Base-by-base conservation (phyloP, 306 rosid genomes). In the Crotalaria pallida region DNA sequence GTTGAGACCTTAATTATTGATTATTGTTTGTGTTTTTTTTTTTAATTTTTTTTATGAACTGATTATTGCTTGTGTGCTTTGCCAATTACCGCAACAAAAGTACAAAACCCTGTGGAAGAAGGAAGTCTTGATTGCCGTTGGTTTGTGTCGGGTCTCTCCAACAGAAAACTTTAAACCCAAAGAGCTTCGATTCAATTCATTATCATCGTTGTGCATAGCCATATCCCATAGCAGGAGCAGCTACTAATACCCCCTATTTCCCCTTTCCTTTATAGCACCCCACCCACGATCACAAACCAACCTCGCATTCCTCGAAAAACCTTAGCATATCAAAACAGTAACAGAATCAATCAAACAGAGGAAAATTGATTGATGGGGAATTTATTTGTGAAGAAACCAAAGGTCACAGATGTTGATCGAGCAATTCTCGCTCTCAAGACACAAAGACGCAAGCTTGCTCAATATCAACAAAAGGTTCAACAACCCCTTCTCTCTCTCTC, bases 351-450 rank as follows among this genome's bases (percentile, higher is more conserved):
- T 12, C 2, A 43, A n/a, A n/a, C n/a, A n/a, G n/a, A n/a, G n/a
- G n/a, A n/a, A 7, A 69, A 45, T 57, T 76, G 61, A 90, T 57
- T 76, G 65, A 94, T 94, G 98, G 98, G 98, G 45, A 94, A 94
- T 78, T 9, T 94, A 29, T 88, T 94, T 66, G 98, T 88, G 36
- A 94, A 94, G 89, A 94, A 87, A 75, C 98, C 98, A 8, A 90
- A 94, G 84, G 83, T 94, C 66, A 94, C 98, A 0, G 98, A 94
- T 0, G 97, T 94, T 0, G 98, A 94, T 87, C 90, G 88, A 78
- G 98, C 98, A 29, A 94, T 94, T 72, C 97, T 94, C 45, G 70
- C 96, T 15, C 97, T 94, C 78, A 90, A 94, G 83, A 94, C 98
- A 58, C 98, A 94, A 80, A 82, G 97, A 68, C 94, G 98, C 78